These are phyloP conservation scores for Asterophora lycoperdoides DNA, from an alignment of 768 basidiomycete genomes.

Conservation along the genomic window DNA sequence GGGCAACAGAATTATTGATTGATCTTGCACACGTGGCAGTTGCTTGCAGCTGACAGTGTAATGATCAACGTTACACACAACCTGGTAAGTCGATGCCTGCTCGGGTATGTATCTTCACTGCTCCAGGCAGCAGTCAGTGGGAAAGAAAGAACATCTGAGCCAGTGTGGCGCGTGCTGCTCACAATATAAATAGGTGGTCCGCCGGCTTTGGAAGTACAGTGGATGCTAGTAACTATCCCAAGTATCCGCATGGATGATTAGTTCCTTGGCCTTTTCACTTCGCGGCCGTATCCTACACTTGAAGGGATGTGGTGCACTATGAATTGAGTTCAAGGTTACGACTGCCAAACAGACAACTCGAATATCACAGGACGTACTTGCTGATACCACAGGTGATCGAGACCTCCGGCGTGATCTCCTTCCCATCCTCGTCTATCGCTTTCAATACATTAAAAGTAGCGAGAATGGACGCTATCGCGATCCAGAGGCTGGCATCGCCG, in stretches of 20 bases:
- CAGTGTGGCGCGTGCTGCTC: too few relatives aligned
- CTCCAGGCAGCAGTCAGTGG: too few relatives aligned
- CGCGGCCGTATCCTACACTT: neutral
- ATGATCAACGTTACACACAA: too few relatives aligned
- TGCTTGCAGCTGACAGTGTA: too few relatives aligned
- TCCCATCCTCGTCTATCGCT: neutral
- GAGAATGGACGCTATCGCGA: slow-evolving; percentile 5
- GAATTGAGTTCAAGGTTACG: neutral
- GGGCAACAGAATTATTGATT: too few relatives aligned
- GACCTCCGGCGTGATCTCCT: neutral
- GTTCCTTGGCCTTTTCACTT: neutral
- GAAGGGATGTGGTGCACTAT: too few relatives aligned
- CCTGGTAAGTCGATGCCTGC: too few relatives aligned
- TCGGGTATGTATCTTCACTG: too few relatives aligned
- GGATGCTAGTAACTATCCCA: neutral
- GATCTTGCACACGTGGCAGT: too few relatives aligned
- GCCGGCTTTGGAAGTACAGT: too few relatives aligned
- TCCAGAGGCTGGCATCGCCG: neutral
- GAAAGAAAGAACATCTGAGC: too few relatives aligned
- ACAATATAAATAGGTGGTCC: too few relatives aligned
- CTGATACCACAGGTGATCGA: neutral
- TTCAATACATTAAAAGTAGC: slow-evolving; percentile 3
- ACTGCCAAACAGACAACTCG: neutral
- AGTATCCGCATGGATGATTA: neutral
- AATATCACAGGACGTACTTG: neutral